phyloP scores from a whole-genome alignment of 1,284 basidiomycete genomes.

The Puccinia hordei region DNA sequence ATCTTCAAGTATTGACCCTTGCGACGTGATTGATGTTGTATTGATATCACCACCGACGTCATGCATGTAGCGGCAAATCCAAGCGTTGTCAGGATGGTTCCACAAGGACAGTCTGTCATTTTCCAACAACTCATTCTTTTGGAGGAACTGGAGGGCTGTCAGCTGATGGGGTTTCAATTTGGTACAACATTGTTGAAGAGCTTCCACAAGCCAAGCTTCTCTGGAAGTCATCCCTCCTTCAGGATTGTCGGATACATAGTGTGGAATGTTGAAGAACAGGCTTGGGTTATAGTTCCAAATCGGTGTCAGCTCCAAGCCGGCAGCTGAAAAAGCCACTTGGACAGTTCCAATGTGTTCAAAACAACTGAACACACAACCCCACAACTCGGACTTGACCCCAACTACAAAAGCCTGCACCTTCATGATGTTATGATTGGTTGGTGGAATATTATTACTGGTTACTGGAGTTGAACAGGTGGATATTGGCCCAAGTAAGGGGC shows the following conservation, averaged over 20 bases:
- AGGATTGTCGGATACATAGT: neutral
- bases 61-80: neutral
- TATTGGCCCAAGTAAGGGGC: neutral
- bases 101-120: neutral
- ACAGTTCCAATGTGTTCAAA: neutral
- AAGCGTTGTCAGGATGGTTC: neutral
- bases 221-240: too few relatives aligned
- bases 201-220: neutral
- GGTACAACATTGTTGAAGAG: neutral
- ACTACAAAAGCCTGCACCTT: neutral
- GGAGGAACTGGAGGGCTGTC: neutral
- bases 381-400: neutral
- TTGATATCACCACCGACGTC: neutral
- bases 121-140: neutral
- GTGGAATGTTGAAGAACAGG: neutral
- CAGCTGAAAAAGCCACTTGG: neutral
- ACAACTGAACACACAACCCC: neutral
- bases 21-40: neutral
- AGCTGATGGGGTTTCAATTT: neutral
- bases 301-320: neutral
- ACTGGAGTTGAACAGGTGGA: neutral
- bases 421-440: neutral
- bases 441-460: neutral
- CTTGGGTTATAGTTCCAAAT: conserved; percentile 8
- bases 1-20: neutral